Percentiles rank a stretch among this genome's conserved stretches.
These are phyloP conservation scores for Hemileccinum rubropunctum DNA, from an alignment of 768 basidiomycete species.

Conservation along the genomic window DNA sequence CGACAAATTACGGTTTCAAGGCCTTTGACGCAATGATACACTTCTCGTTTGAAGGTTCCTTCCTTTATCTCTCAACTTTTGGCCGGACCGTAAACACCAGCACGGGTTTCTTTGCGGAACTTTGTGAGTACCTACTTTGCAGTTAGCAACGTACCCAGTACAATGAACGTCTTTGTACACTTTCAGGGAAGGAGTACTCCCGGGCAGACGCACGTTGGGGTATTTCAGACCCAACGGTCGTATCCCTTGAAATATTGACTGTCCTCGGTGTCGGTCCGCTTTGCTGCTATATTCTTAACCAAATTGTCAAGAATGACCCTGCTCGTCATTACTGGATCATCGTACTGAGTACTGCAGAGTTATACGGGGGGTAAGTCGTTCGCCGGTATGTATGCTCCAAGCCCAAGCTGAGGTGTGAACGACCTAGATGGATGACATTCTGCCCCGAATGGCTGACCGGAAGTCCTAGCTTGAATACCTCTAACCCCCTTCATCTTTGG, in stretches of 20 bases:
- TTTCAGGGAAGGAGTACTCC: constrained; percentile 76
- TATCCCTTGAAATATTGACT: constrained; percentile 81
- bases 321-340: constrained; percentile 67
- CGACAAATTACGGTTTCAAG: constrained; percentile 32
- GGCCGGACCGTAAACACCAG: constrained; percentile 71
- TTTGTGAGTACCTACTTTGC: constrained; percentile 51
- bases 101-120: constrained; percentile 62
- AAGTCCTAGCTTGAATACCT: constrained; percentile 67
- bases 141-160: neutral
- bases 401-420: neutral
- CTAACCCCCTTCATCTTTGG: constrained; percentile 71
- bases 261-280: constrained; percentile 72
- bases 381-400: neutral
- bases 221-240: constrained; percentile 69
- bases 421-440: constrained; percentile 78
- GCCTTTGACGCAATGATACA: constrained; percentile 81
- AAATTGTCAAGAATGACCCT: constrained; percentile 61
- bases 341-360: constrained; percentile 69
- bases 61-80: constrained; percentile 74
- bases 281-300: constrained; percentile 67
- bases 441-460: constrained; percentile 84
- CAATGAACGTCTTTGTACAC: neutral
- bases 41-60: constrained; percentile 76
- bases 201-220: constrained; percentile 84
- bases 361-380: constrained; percentile 68